Percentiles rank a stretch among this genome's conserved stretches.
phyloP scores from a whole-genome alignment of 352 stramenopile species.

The Aphanomyces euteiches region DNA sequence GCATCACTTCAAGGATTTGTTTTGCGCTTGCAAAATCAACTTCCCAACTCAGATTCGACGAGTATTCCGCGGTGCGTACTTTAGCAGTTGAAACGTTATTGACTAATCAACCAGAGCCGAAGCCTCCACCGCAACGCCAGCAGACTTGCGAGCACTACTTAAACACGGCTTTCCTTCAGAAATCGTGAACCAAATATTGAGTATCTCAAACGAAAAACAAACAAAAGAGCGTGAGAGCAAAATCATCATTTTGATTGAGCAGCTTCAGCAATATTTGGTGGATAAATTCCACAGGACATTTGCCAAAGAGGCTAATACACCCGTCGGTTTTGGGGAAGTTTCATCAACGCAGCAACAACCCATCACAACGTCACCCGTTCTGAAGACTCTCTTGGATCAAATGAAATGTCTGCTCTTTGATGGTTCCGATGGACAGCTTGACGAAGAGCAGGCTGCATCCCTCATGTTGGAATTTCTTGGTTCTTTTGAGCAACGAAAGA shows the following conservation, averaged over 20 bases:
- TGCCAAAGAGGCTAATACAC: background rate
- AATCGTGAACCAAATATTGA: constrained; percentile 26
- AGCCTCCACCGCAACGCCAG: background rate
- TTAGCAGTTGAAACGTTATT: background rate
- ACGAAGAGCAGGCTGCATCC: constrained; percentile 11
- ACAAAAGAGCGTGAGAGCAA: constrained; percentile 16
- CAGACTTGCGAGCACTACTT: constrained; percentile 20
- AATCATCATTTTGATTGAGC: constrained; percentile 22
- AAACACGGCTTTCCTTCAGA: constrained; percentile 12
- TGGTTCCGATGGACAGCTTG: background rate
- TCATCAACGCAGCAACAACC: background rate
- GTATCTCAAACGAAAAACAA: constrained; percentile 8
- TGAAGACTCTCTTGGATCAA: constrained; percentile 11
- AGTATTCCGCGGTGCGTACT: background rate
- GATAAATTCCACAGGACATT: background rate
- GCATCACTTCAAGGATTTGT: constrained; percentile 1
- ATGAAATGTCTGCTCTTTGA: constrained; percentile 21
- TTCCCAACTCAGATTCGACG: too few species aligned
- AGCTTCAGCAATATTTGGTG: constrained; percentile 16
- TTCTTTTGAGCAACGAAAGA: background rate
- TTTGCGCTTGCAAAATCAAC: too few species aligned
- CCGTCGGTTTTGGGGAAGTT: constrained; percentile 15
- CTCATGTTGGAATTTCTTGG: constrained; percentile 11
- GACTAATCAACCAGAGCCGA: background rate
- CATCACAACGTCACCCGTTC: background rate